phyloP scores from a whole-genome alignment of 345 rosid genomes.

The Corymbia maculata region DNA sequence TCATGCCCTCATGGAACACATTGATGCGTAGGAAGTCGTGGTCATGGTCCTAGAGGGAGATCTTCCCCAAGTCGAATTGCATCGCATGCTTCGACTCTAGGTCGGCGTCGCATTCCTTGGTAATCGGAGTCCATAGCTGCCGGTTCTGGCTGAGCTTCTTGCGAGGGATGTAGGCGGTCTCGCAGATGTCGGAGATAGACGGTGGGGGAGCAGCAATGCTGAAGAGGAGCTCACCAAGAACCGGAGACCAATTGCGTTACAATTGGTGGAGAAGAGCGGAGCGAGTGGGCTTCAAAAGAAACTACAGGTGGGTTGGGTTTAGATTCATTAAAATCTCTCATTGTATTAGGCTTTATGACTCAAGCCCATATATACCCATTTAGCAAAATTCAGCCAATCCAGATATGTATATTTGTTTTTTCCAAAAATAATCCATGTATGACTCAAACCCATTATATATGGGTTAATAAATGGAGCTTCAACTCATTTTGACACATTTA shows the following conservation, averaged over 20 bases:
- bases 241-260: background rate
- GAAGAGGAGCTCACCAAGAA: background rate
- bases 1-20: background rate
- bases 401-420: too few relatives aligned
- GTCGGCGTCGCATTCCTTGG: background rate
- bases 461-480: background rate
- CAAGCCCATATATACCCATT: background rate
- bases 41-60: background rate
- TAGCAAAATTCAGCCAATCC: background rate
- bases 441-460: background rate
- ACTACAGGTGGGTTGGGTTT: background rate
- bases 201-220: background rate
- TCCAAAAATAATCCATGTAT: too few relatives aligned
- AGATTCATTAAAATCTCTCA: background rate
- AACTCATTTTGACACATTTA: background rate
- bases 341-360: background rate
- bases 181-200: background rate
- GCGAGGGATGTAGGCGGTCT: background rate
- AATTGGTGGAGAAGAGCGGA: background rate
- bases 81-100: background rate
- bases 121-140: background rate
- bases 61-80: background rate
- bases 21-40: background rate
- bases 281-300: background rate
- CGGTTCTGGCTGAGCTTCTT: background rate